phyloP scores from a whole-genome alignment of 352 stramenopile species.

The Stramenopiles sp. region DNA sequence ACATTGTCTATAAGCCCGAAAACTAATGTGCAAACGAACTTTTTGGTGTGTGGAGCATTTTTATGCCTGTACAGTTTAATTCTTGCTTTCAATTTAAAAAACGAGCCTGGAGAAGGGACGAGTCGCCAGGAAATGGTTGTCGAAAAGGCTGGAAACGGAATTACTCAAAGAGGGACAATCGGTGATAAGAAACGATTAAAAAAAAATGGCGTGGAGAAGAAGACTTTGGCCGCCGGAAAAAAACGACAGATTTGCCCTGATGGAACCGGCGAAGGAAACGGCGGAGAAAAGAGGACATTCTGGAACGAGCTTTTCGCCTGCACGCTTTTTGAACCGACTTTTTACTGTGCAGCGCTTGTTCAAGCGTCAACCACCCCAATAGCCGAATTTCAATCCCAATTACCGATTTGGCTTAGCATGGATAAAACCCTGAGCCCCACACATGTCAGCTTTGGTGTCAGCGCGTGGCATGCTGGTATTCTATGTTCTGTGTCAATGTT shows the following conservation, averaged over 20 bases:
- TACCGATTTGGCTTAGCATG: conserved; percentile 10
- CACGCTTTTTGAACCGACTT: conserved; percentile 9
- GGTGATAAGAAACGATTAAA: too few species aligned
- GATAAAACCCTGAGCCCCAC: neutral
- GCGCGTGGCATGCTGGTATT: conserved; percentile 11
- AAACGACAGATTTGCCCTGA: too few species aligned
- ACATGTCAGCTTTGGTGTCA: neutral
- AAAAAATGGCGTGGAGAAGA: too few species aligned
- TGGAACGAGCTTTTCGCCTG: conserved; percentile 6
- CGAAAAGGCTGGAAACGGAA: neutral
- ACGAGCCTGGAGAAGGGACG: neutral
- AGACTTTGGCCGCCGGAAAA: too few species aligned
- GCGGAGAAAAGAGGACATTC: neutral
- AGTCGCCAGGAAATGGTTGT: neutral
- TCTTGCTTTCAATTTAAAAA: conserved; percentile 8
- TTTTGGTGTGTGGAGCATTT: neutral
- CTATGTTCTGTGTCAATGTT: conserved; percentile 10
- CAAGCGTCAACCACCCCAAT: conserved; percentile 7
- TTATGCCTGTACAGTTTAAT: conserved; percentile 7
- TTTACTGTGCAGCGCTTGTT: conserved; percentile 1
- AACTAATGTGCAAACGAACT: neutral
- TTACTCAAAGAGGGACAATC: neutral
- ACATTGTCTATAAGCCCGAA: neutral
- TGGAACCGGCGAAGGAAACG: too few species aligned
- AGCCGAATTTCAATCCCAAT: conserved; percentile 7